These are phyloP conservation scores for Coriaria nepalensis DNA, from an alignment of 306 rosid species.

Conservation along the genomic window DNA sequence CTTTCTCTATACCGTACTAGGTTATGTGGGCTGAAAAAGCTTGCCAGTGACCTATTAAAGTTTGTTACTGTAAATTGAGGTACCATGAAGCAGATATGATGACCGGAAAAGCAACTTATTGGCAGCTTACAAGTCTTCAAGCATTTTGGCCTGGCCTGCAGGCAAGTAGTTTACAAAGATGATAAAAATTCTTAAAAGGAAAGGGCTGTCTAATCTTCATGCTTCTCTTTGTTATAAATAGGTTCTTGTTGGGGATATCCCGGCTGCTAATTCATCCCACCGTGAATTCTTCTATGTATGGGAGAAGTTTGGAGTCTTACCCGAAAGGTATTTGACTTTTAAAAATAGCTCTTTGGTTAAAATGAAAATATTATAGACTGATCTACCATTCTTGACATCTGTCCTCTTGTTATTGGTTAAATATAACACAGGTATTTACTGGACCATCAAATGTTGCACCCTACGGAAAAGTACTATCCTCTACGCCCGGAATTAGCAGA, in stretches of 20 bases:
- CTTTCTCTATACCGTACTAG: too few relatives aligned
- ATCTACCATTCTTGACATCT: too few relatives aligned
- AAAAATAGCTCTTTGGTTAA: slow-evolving; percentile 8
- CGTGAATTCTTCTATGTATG: slow-evolving; percentile 83
- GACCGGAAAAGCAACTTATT: slow-evolving; percentile 86
- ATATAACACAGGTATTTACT: slow-evolving; percentile 67
- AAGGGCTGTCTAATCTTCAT: slow-evolving; percentile 19
- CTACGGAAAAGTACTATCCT: slow-evolving; percentile 92
- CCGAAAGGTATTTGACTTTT: slow-evolving; percentile 62
- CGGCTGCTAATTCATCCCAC: slow-evolving; percentile 89
- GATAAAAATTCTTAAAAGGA: not conserved
- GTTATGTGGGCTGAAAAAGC: too few relatives aligned
- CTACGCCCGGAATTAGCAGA: slow-evolving; percentile 96
- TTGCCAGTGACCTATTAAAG: slow-evolving; percentile 5
- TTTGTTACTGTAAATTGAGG: slow-evolving; percentile 38
- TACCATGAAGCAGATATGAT: slow-evolving; percentile 98
- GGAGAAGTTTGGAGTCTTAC: slow-evolving; percentile 80
- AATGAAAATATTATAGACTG: too few relatives aligned
- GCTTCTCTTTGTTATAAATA: slow-evolving; percentile 18
- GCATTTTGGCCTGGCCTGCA: slow-evolving; percentile 99
- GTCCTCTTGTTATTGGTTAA: too few relatives aligned
- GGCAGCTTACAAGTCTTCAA: slow-evolving; percentile 99
- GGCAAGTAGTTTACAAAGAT: slow-evolving; percentile 33
- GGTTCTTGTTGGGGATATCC: slow-evolving; percentile 91
- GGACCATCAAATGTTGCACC: slow-evolving; percentile 91